A percentile compares a stretch with the other conserved stretches of the same genome.
Evolutionary conservation across 2,329 filamentous ascomycete genomes (phyloP).

Genomic region (Colletotrichum sp.): DNA sequence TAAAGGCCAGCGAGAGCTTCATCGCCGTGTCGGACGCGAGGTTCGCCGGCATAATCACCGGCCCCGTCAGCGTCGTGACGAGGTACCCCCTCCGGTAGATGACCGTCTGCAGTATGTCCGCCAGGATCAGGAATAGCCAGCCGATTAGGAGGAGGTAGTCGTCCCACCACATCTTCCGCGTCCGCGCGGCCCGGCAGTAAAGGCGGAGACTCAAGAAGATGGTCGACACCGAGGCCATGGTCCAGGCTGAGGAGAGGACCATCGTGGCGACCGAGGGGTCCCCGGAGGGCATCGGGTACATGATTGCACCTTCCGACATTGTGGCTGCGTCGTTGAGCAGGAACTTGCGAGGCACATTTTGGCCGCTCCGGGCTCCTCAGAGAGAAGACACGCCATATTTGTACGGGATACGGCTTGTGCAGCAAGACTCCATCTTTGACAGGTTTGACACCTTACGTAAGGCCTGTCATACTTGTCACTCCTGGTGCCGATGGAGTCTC

Average conservation of each 20-base stretch:
- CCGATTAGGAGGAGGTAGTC: slow-evolving; percentile 38
- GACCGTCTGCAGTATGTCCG: neutral
- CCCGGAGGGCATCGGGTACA: neutral
- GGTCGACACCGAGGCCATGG: slow-evolving; percentile 5
- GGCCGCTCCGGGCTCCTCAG: neutral
- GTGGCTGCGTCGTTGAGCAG: neutral
- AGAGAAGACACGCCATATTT: neutral
- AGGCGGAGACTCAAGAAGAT: slow-evolving; percentile 34
- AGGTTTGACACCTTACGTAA: neutral
- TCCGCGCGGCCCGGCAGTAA: slow-evolving; percentile 35
- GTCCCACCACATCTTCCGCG: slow-evolving; percentile 41
- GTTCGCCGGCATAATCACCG: slow-evolving; percentile 56
- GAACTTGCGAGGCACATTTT: rapidly evolving
- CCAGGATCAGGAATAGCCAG: slow-evolving; percentile 33
- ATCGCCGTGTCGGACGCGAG: slow-evolving; percentile 38
- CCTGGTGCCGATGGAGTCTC: neutral
- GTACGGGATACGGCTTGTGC: neutral
- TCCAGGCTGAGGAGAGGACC: neutral
- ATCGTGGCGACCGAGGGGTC: neutral
- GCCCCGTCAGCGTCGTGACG: slow-evolving; percentile 40
- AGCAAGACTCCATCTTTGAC: neutral
- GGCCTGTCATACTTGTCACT: neutral
- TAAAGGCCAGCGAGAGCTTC: slow-evolving; percentile 34
- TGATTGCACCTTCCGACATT: neutral
- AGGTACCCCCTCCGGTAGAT: neutral